Conservation (phyloP, 768 basidiomycete species). For the Phylloporus sp. region DNA sequence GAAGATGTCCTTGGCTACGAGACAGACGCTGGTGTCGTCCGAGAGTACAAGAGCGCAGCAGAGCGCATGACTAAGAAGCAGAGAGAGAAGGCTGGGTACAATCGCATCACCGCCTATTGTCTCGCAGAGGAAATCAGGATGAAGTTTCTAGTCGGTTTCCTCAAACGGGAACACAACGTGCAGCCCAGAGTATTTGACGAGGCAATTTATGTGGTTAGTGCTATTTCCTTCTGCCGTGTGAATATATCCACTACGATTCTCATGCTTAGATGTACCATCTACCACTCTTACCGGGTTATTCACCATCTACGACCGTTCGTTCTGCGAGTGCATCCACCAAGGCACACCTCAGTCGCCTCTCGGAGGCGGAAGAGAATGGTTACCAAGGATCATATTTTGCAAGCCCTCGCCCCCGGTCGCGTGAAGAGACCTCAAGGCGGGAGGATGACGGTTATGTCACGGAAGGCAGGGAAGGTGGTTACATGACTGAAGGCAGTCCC, state of each 20-base stretch:
- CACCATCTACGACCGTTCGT: constrained; percentile 78
- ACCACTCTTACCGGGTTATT: constrained; percentile 88
- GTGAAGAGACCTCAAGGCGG: constrained; percentile 13
- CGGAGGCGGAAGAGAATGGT: constrained; percentile 86
- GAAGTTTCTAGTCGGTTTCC: constrained; percentile 77
- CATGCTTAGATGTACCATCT: constrained; percentile 77
- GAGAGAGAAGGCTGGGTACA: constrained; percentile 74
- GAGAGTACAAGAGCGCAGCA: constrained; percentile 79
- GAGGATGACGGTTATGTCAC: constrained; percentile 24
- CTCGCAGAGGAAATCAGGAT: constrained; percentile 82
- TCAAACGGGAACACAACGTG: constrained; percentile 94
- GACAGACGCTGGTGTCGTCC: constrained; percentile 55
- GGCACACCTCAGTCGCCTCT: constrained; percentile 63
- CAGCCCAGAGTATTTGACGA: constrained; percentile 86
- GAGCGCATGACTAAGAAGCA: constrained; percentile 89
- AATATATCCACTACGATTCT: neutral
- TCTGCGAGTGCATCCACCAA: constrained; percentile 65
- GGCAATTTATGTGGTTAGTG: constrained; percentile 83
- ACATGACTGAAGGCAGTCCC: constrained; percentile 44
- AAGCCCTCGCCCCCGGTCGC: constrained; percentile 13
- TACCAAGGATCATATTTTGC: constrained; percentile 86
- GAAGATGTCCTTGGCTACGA: constrained; percentile 59
- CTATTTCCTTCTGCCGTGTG: neutral
- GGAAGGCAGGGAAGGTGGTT: constrained; percentile 48
- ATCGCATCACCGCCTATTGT: constrained; percentile 85